A percentile compares a stretch with the other conserved stretches of the same genome.
Conservation (phyloP, 2,329 filamentous ascomycete species). For the Colletotrichum echinochloae region DNA sequence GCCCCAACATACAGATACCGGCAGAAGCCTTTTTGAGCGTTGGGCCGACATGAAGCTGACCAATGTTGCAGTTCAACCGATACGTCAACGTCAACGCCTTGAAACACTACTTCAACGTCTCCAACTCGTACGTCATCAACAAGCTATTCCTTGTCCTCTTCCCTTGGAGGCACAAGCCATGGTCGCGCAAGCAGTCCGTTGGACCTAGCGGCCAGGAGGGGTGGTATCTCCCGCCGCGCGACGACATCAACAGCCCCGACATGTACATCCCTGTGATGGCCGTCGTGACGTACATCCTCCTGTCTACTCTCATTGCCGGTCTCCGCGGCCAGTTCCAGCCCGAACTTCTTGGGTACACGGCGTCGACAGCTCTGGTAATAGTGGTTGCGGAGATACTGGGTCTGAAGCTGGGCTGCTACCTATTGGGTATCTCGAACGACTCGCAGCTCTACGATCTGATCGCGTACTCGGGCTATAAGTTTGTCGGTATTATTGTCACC, state of each 20-base stretch:
- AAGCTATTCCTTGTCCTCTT: constrained; percentile 95
- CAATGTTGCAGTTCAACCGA: constrained; percentile 61
- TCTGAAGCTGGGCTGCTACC: constrained; percentile 91
- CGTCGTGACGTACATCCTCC: constrained; percentile 94
- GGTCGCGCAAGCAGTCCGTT: constrained; percentile 89
- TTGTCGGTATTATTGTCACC: constrained; percentile 94
- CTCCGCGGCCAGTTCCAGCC: constrained; percentile 93
- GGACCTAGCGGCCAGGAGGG: constrained; percentile 77
- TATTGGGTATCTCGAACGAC: constrained; percentile 92
- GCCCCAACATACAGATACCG: neutral
- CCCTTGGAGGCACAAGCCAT: constrained; percentile 97
- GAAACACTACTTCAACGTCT: constrained; percentile 99
- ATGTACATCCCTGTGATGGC: constrained; percentile 99
- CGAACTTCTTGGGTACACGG: constrained; percentile 90
- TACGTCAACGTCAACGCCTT: constrained; percentile 93
- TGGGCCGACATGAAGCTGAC: constrained; percentile 36
- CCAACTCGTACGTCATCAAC: constrained; percentile 94
- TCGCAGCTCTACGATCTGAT: constrained; percentile 93
- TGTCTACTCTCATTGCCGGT: constrained; percentile 90
- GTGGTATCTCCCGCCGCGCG: constrained; percentile 89
- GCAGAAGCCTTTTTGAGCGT: neutral
- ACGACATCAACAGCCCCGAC: constrained; percentile 97
- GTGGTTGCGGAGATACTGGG: constrained; percentile 90
- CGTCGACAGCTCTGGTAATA: constrained; percentile 84
- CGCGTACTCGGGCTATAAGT: constrained; percentile 98